Evolutionary conservation across 1,284 basidiomycete genomes (phyloP).

Genomic region (Athelia psychrophila): DNA sequence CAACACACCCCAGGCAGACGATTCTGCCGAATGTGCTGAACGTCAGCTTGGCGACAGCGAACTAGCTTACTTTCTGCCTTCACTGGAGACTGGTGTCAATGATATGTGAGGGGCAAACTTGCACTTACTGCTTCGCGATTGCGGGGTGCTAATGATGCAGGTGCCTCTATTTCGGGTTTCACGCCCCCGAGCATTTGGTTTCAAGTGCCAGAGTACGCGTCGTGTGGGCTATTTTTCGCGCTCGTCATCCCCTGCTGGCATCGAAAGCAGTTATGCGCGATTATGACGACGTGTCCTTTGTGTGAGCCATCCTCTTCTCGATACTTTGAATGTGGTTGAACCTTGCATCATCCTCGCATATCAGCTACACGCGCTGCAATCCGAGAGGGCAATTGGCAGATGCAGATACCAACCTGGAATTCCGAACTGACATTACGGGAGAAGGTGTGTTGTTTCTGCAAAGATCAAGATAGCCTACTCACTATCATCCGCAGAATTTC

Average conservation of each 20-base stretch:
- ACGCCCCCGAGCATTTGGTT: constrained; percentile 41
- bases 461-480: neutral
- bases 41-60: constrained; percentile 62
- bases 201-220: constrained; percentile 44
- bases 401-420: constrained; percentile 51
- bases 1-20: too few species aligned
- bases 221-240: constrained; percentile 68
- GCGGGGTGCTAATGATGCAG: constrained; percentile 26
- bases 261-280: constrained; percentile 55
- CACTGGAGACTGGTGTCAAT: constrained; percentile 72
- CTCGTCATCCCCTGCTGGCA: constrained; percentile 67
- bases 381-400: constrained; percentile 39
- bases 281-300: constrained; percentile 65
- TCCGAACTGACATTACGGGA: constrained; percentile 43
- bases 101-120: constrained; percentile 59
- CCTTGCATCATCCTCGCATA: neutral
- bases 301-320: constrained; percentile 48
- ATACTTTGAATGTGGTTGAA: constrained; percentile 7
- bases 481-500: constrained; percentile 42
- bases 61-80: constrained; percentile 70
- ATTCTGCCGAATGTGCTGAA: constrained; percentile 19
- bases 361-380: constrained; percentile 47
- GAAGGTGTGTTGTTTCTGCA: constrained; percentile 38
- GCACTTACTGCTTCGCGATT: constrained; percentile 1
- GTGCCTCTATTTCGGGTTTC: constrained; percentile 70